Percentiles rank a stretch among this genome's conserved stretches.
Evolutionary conservation across 2,329 filamentous ascomycete genomes (phyloP).

Genomic region (Botrytis tulipae): DNA sequence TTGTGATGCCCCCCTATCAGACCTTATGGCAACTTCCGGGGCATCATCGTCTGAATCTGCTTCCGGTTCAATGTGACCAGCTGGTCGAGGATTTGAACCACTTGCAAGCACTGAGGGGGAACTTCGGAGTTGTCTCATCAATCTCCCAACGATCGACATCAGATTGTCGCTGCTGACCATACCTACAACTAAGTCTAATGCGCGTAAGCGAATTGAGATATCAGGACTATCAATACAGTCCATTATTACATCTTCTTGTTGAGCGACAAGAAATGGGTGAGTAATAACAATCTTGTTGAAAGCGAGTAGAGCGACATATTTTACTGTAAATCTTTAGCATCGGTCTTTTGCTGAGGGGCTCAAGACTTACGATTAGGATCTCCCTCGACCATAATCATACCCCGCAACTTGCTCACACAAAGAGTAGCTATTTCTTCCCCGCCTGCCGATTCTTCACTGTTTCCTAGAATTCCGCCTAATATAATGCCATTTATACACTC

Average conservation of each 20-base stretch:
- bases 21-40: conserved; percentile 47
- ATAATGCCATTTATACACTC: conserved; percentile 99
- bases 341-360: conserved; percentile 14
- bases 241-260: conserved; percentile 94
- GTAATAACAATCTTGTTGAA: conserved; percentile 93
- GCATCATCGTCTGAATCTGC: conserved; percentile 57
- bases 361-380: conserved; percentile 79
- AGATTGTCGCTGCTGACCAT: conserved; percentile 92
- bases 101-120: conserved; percentile 52
- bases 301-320: conserved; percentile 93
- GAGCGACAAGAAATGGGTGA: conserved; percentile 81
- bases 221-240: conserved; percentile 95
- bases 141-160: conserved; percentile 75
- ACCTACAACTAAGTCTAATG: conserved; percentile 84
- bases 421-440: conserved; percentile 89
- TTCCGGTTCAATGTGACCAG: conserved; percentile 37
- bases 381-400: conserved; percentile 90
- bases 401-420: conserved; percentile 87
- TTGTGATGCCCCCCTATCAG: conserved; percentile 52
- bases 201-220: conserved; percentile 91
- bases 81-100: conserved; percentile 48
- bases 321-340: conserved; percentile 56
- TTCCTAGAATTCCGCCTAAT: conserved; percentile 88
- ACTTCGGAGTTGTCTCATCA: conserved; percentile 81
- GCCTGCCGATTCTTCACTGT: conserved; percentile 73